Evolutionary conservation across 2,329 filamentous ascomycete species (phyloP).

Genomic region (Cercospora citrullina): DNA sequence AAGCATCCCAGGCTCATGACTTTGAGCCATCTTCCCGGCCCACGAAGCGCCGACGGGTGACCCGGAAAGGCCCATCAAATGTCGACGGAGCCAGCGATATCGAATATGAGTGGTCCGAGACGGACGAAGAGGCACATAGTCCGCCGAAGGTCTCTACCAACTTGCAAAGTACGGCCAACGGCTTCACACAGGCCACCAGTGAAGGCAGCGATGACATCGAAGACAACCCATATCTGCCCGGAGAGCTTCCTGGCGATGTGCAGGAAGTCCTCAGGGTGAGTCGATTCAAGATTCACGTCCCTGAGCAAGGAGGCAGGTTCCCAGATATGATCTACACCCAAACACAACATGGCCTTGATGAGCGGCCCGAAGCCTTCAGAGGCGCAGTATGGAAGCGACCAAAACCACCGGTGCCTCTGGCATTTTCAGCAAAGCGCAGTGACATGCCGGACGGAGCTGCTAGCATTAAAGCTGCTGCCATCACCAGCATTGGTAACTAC

Average conservation of each 20-base stretch:
- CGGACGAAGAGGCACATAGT: constrained; percentile 27
- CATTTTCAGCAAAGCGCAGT: constrained; percentile 3
- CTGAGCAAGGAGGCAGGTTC: constrained; percentile 43
- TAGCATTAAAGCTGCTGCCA: neutral
- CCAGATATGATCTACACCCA: constrained; percentile 47
- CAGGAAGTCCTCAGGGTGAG: constrained; percentile 36
- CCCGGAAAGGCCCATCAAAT: constrained; percentile 21
- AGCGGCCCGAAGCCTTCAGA: constrained; percentile 47
- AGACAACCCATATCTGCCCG: constrained; percentile 32
- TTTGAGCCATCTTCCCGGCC: constrained; percentile 39
- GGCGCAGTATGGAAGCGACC: constrained; percentile 52
- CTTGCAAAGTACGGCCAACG: constrained; percentile 6
- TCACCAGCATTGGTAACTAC: constrained; percentile 23
- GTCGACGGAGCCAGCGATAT: constrained; percentile 32
- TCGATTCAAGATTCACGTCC: constrained; percentile 48
- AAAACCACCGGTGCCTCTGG: constrained; percentile 7
- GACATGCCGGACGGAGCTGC: constrained; percentile 4
- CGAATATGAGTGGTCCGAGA: constrained; percentile 24
- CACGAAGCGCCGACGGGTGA: constrained; percentile 35
- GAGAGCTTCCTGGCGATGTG: constrained; percentile 27
- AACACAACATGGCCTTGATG: constrained; percentile 42
- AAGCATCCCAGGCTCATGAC: constrained; percentile 32
- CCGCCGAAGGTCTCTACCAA: constrained; percentile 19
- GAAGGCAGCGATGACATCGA: constrained; percentile 21
- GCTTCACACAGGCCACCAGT: constrained; percentile 15